These are phyloP conservation scores for Lunularia cruciata DNA, from an alignment of 225 moss, liverwort and hornwort genomes.

Conservation along the genomic window DNA sequence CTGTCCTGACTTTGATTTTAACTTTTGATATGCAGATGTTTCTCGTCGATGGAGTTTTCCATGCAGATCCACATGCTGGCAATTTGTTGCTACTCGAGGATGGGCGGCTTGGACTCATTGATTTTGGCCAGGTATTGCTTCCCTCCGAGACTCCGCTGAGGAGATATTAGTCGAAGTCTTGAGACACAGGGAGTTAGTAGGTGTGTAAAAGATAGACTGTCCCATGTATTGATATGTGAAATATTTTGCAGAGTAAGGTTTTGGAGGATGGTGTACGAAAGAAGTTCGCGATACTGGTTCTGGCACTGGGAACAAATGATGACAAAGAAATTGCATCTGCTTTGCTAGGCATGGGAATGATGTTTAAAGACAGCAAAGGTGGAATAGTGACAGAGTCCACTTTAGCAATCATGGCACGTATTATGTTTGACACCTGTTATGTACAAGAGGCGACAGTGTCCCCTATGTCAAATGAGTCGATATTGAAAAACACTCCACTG, in stretches of 20 bases:
- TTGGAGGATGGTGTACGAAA: slow-evolving; percentile 67
- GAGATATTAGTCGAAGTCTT: neutral
- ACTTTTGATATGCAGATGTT: slow-evolving; percentile 60
- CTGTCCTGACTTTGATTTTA: neutral
- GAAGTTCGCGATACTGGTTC: slow-evolving; percentile 70
- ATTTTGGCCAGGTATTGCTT: slow-evolving; percentile 80
- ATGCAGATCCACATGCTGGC: slow-evolving; percentile 99
- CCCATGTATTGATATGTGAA: too few relatives aligned
- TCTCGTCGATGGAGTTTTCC: slow-evolving; percentile 90
- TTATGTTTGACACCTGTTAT: slow-evolving; percentile 95
- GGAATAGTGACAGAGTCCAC: slow-evolving; percentile 71
- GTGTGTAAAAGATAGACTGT: too few relatives aligned
- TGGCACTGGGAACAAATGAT: slow-evolving; percentile 63
- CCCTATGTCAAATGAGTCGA: slow-evolving; percentile 90
- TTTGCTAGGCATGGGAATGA: slow-evolving; percentile 73
- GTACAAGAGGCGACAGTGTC: slow-evolving; percentile 94
- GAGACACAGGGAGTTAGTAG: too few relatives aligned
- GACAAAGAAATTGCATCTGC: slow-evolving; percentile 70
- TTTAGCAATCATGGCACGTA: slow-evolving; percentile 86
- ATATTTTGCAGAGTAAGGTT: slow-evolving; percentile 71
- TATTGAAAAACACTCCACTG: slow-evolving; percentile 76
- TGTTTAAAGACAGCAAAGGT: slow-evolving; percentile 74
- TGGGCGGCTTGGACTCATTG: slow-evolving; percentile 87
- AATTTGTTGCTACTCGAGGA: slow-evolving; percentile 86
- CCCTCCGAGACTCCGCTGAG: neutral